phyloP scores from a whole-genome alignment of 2,329 filamentous ascomycete species.

The Alternaria postmessia region DNA sequence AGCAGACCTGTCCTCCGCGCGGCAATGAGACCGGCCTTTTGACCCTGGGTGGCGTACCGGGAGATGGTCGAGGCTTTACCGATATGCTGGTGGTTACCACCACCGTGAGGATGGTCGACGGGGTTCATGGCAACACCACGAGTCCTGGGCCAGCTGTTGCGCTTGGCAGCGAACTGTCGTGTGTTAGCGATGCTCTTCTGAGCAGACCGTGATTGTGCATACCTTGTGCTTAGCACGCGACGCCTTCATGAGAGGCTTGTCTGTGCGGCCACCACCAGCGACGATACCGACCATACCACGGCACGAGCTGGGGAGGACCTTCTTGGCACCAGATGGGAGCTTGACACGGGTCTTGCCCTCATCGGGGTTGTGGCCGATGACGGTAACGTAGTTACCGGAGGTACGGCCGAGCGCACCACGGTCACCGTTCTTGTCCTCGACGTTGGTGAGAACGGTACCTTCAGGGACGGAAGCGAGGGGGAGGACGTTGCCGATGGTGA shows the following conservation, averaged over 20 bases:
- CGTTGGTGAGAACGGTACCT: constrained; percentile 99
- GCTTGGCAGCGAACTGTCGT: constrained; percentile 91
- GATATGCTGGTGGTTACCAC: constrained; percentile 99
- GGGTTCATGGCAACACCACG: constrained; percentile 99
- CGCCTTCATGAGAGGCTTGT: constrained; percentile 99
- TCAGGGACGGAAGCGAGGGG: constrained; percentile 94
- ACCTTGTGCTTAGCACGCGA: constrained; percentile 98
- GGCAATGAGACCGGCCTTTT: constrained; percentile 99
- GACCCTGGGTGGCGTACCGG: constrained; percentile 95
- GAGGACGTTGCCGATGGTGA: constrained; percentile 97
- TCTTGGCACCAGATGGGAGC: constrained; percentile 98
- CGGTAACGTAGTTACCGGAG: constrained; percentile 98
- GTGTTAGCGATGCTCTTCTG: constrained; percentile 11
- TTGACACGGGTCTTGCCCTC: constrained; percentile 99
- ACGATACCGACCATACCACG: constrained; percentile 99
- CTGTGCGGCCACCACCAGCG: constrained; percentile 98
- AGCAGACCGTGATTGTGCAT: background rate
- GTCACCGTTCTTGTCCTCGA: constrained; percentile 98
- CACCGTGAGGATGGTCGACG: constrained; percentile 84
- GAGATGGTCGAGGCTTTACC: constrained; percentile 99
- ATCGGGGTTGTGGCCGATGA: constrained; percentile 55
- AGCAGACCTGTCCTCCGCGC: constrained; percentile 99
- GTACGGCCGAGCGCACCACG: constrained; percentile 95
- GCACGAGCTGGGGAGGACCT: constrained; percentile 89
- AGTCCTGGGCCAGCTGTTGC: constrained; percentile 99